A percentile compares a stretch with the other conserved stretches of the same genome.
These are phyloP conservation scores for Penicillium digitatum DNA, from an alignment of 2,329 filamentous ascomycete species.

Conservation along the genomic window DNA sequence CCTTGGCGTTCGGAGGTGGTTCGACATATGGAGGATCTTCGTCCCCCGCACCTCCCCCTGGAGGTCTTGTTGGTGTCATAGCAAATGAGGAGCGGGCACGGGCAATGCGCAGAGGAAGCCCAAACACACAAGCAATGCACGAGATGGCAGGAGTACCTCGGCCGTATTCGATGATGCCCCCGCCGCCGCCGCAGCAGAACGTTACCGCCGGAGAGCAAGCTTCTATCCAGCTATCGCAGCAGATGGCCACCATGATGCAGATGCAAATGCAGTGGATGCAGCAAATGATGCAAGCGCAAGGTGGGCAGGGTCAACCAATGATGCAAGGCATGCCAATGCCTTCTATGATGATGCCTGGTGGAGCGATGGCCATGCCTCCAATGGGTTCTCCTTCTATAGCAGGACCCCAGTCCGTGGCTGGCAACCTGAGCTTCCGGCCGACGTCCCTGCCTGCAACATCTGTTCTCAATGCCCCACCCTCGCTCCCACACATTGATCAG, in stretches of 20 bases:
- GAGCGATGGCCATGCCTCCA: constrained; percentile 6
- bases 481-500: constrained; percentile 38
- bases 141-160: constrained; percentile 33
- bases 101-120: constrained; percentile 73
- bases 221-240: constrained; percentile 74
- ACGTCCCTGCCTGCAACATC: constrained; percentile 46
- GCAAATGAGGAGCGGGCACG: constrained; percentile 76
- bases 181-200: constrained; percentile 27
- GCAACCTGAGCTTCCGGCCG: constrained; percentile 38
- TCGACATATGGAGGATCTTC: constrained; percentile 38
- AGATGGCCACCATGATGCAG: constrained; percentile 84
- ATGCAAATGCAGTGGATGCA: constrained; percentile 96
- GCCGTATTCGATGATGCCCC: constrained; percentile 37
- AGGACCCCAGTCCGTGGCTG: constrained; percentile 24
- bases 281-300: constrained; percentile 62
- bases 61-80: constrained; percentile 83
- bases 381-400: constrained; percentile 11
- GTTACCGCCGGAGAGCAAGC: constrained; percentile 64
- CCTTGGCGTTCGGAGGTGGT: constrained; percentile 65
- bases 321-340: constrained; percentile 27
- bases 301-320: constrained; percentile 31
- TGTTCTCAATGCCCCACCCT: constrained; percentile 19
- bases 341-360: constrained; percentile 15
- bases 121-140: constrained; percentile 58
- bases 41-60: constrained; percentile 55